phyloP scores from a whole-genome alignment of 306 rosid genomes.

The Pyrus betulifolia region DNA sequence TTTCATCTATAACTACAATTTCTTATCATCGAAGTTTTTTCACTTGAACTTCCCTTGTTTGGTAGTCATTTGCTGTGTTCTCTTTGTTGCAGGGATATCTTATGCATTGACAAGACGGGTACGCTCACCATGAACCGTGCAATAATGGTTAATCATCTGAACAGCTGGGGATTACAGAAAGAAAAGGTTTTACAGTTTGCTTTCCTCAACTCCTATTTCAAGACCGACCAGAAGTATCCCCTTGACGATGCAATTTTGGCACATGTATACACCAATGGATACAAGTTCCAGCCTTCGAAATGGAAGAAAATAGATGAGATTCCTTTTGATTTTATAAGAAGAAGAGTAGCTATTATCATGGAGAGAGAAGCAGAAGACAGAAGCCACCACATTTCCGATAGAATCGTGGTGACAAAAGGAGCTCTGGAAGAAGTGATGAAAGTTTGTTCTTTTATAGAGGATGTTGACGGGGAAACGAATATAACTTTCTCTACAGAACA shows the following conservation, averaged over 20 bases:
- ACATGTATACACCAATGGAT: slow-evolving; percentile 65
- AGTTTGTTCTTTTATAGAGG: slow-evolving; percentile 57
- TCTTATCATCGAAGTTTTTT: neutral
- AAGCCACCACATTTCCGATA: slow-evolving; percentile 20
- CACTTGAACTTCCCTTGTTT: neutral
- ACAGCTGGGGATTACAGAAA: slow-evolving; percentile 36
- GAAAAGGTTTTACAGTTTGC: slow-evolving; percentile 62
- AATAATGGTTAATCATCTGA: slow-evolving; percentile 54
- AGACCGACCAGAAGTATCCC: slow-evolving; percentile 81
- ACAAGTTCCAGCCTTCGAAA: slow-evolving; percentile 69
- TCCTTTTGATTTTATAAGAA: slow-evolving; percentile 80
- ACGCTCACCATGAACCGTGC: slow-evolving; percentile 78
- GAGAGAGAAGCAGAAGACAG: slow-evolving; percentile 38
- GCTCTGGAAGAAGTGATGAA: slow-evolving; percentile 71
- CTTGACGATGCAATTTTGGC: slow-evolving; percentile 74
- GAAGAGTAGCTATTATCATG: slow-evolving; percentile 67
- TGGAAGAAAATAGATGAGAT: slow-evolving; percentile 75
- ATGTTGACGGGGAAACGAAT: slow-evolving; percentile 23
- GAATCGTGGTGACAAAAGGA: slow-evolving; percentile 70
- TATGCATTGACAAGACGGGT: slow-evolving; percentile 85
- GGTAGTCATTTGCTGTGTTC: neutral
- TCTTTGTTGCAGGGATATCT: slow-evolving; percentile 55
- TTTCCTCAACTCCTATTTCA: slow-evolving; percentile 70
- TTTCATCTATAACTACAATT: neutral
- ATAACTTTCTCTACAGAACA: slow-evolving; percentile 35